Evolutionary conservation across 2,329 filamentous ascomycete species (phyloP), one percentile per base, ranked within the genome.

Genomic region (Dryadomyces quercus-mongolicae): DNA sequence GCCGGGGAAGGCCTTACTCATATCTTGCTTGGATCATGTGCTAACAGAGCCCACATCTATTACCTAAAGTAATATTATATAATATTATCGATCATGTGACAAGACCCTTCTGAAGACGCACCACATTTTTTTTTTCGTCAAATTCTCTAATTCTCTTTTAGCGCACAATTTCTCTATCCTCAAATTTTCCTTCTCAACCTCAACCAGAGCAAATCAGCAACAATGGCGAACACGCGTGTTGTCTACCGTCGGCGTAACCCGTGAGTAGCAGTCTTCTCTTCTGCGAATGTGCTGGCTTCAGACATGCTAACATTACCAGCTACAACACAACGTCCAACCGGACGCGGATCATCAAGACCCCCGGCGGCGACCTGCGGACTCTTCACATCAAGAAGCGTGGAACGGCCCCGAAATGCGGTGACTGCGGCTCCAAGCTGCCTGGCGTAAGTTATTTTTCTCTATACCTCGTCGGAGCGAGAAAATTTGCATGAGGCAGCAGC

Each of bases 371-470:
- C 74, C 85, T 95, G 70, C 85, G 93, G 74, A 85, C 95, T 72
- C 87, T 97, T 67, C 92, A 98, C 86, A 91, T 96, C 81, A 97
- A 97, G 88, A 98, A 98, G 89, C 88, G 85, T 74, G 93, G 91
- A 67, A 95, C 90, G 72, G 87, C 91, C 62, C 93, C 93, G 71
- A 98, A 98, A 83, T 98, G 93, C 74, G 88, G 94, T 82, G 93
- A 98, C 82, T 98, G 94, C 72, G 93, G 93, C 71, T 84, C 83
- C 79, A 97, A 97, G 81, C 86, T 98, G 69, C 84, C 89, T 71
- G 93, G 93, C 75, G 91, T 98, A 88, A 86, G 90, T 94, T n/a
- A n/a, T n/a, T 44, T 16, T 9, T 13, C 36, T 40, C 10, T 4
- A 4, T 13, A 4, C 36, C 36, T 40, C 15, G 36, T 12, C 7